These are phyloP conservation scores for Paralagenidium karlingii DNA, from an alignment of 352 stramenopile species.

Conservation along the genomic window DNA sequence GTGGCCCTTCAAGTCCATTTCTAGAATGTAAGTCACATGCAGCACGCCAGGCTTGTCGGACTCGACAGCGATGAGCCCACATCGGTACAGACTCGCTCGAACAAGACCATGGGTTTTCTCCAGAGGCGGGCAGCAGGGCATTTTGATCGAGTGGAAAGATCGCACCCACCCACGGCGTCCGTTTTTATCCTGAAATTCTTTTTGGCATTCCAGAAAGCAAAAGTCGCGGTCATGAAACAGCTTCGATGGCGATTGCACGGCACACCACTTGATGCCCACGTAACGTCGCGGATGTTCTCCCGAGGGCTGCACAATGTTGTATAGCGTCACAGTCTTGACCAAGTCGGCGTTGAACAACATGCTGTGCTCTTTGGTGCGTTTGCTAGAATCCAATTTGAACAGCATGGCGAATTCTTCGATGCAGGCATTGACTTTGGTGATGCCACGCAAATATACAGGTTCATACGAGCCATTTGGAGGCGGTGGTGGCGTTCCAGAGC, in stretches of 20 bases:
- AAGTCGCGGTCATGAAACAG: slow-evolving; percentile 72
- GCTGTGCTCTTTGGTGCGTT: slow-evolving; percentile 40
- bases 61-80: slow-evolving; percentile 64
- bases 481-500: not conserved
- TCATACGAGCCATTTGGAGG: slow-evolving; percentile 5
- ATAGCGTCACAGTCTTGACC: slow-evolving; percentile 55
- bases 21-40: slow-evolving; percentile 69
- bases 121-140: slow-evolving; percentile 37
- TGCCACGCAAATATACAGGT: slow-evolving; percentile 34
- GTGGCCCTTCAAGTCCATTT: slow-evolving; percentile 76
- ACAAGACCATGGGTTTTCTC: slow-evolving; percentile 45
- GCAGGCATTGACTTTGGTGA: slow-evolving; percentile 60
- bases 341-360: slow-evolving; percentile 72
- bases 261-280: slow-evolving; percentile 73
- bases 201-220: slow-evolving; percentile 78
- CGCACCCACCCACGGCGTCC: slow-evolving; percentile 44
- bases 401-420: slow-evolving; percentile 76
- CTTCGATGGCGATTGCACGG: slow-evolving; percentile 52
- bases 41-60: slow-evolving; percentile 52
- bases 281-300: slow-evolving; percentile 58
- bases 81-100: slow-evolving; percentile 69
- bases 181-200: slow-evolving; percentile 56
- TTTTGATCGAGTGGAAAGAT: slow-evolving; percentile 39
- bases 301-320: slow-evolving; percentile 56
- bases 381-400: slow-evolving; percentile 69